These are phyloP conservation scores for Przewalskia tangutica DNA, from an alignment of 257 asterid species.

Conservation along the genomic window DNA sequence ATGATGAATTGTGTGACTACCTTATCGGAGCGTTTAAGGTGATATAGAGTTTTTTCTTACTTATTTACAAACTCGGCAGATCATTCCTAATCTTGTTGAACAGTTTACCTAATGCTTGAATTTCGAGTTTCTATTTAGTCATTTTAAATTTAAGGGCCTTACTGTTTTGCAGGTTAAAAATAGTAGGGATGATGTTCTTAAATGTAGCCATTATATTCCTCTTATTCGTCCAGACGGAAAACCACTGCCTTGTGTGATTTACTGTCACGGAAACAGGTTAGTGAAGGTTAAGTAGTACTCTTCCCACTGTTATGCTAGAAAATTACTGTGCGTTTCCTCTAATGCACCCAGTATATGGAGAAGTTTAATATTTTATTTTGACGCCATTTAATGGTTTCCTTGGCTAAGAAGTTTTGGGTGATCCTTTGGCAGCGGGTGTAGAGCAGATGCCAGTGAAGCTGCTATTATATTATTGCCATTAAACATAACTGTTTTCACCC, in stretches of 20 bases:
- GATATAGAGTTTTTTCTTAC: background rate
- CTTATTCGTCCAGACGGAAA: slow-evolving; percentile 54
- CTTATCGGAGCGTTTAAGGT: background rate
- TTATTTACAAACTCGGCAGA: background rate
- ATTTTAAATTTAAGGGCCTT: slow-evolving; percentile 5
- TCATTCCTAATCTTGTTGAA: background rate
- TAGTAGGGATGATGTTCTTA: slow-evolving; percentile 69
- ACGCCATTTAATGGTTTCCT: background rate
- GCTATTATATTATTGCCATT: slow-evolving; percentile 82
- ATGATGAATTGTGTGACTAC: background rate
- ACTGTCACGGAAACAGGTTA: slow-evolving; percentile 96
- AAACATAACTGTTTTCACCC: slow-evolving; percentile 77
- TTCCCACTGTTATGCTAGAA: background rate
- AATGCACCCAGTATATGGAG: background rate
- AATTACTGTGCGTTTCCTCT: background rate
- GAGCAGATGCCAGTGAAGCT: slow-evolving; percentile 98
- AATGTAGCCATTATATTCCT: slow-evolving; percentile 92
- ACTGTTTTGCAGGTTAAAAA: slow-evolving; percentile 54
- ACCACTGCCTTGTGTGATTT: slow-evolving; percentile 75
- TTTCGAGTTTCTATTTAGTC: background rate
- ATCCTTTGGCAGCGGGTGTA: slow-evolving; percentile 65
- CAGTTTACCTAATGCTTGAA: background rate
- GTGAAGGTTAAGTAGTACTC: slow-evolving; percentile 8
- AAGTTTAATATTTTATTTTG: background rate
- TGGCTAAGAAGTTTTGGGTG: slow-evolving; percentile 14